Conservation (phyloP, 192 early-diverging fungal species). For the Spinellus fusiger region DNA sequence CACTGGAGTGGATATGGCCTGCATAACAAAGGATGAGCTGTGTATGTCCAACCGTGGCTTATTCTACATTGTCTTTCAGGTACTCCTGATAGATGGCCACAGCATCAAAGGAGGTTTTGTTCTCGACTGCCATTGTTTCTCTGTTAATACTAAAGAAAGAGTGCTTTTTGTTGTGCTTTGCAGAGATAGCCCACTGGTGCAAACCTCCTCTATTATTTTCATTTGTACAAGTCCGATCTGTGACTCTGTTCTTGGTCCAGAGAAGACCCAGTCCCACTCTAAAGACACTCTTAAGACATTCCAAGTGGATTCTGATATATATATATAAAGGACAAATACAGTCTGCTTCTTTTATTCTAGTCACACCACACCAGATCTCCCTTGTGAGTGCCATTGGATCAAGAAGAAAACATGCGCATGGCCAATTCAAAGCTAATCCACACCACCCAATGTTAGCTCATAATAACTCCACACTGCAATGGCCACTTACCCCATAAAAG, state of each 20-base stretch:
- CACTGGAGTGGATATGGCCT: conserved; percentile 69
- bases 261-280: no score
- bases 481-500: conserved; percentile 73
- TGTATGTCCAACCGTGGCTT: not conserved
- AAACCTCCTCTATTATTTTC: no score
- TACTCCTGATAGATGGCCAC: not conserved
- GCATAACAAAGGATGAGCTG: not conserved
- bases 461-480: not conserved
- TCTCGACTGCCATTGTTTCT: not conserved
- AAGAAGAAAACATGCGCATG: conserved; percentile 33
- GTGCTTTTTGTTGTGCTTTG: no score
- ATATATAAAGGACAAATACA: no score
- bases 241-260: no score
- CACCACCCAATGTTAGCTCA: not conserved
- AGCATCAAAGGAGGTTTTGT: not conserved
- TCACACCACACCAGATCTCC: no score
- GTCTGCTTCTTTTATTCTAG: no score
- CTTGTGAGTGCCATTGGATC: not conserved
- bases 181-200: no score
- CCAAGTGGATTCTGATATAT: no score
- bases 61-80: not conserved
- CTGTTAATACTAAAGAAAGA: no score
- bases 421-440: conserved; percentile 43
- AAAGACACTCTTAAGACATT: no score
- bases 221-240: no score